phyloP scores from a whole-genome alignment of 768 basidiomycete genomes.

The Rhodosporidiobolus sp. region DNA sequence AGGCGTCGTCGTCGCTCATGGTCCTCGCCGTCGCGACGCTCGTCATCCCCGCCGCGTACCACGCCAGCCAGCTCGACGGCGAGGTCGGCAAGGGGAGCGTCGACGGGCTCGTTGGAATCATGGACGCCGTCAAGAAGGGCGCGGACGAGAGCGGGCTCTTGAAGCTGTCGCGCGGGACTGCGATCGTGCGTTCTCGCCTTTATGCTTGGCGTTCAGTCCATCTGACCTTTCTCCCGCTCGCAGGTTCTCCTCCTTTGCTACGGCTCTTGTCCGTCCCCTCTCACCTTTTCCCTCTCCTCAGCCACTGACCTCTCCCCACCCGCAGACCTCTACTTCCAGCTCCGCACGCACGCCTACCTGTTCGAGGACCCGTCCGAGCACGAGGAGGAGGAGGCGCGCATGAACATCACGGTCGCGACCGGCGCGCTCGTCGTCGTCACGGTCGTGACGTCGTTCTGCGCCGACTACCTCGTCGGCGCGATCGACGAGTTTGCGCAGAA shows the following conservation, averaged over 20 bases:
- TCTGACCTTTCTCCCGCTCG: background rate
- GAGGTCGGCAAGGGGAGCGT: background rate
- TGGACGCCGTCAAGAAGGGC: constrained; percentile 52
- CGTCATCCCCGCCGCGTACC: constrained; percentile 85
- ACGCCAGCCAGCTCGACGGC: constrained; percentile 38
- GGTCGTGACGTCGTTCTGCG: constrained; percentile 78
- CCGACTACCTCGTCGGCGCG: constrained; percentile 82
- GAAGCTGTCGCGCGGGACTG: constrained; percentile 74
- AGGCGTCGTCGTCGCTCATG: constrained; percentile 58
- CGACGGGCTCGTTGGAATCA: constrained; percentile 22
- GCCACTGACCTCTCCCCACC: background rate
- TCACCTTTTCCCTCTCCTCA: background rate
- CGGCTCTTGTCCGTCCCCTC: constrained; percentile 48
- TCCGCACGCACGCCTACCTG: constrained; percentile 67
- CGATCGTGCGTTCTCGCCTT: constrained; percentile 54
- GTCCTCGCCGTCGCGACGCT: constrained; percentile 82
- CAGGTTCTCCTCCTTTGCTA: constrained; percentile 65
- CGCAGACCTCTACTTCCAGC: constrained; percentile 74
- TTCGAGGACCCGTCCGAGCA: constrained; percentile 56
- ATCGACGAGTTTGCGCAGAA: constrained; percentile 85
- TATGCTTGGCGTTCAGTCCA: background rate
- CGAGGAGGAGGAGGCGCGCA: constrained; percentile 56
- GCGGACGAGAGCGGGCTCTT: constrained; percentile 52
- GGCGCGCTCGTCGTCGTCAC: constrained; percentile 70
- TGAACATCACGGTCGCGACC: constrained; percentile 67